These are phyloP conservation scores for Chloropicon primus DNA, from an alignment of 139 green algal species.

Conservation along the genomic window DNA sequence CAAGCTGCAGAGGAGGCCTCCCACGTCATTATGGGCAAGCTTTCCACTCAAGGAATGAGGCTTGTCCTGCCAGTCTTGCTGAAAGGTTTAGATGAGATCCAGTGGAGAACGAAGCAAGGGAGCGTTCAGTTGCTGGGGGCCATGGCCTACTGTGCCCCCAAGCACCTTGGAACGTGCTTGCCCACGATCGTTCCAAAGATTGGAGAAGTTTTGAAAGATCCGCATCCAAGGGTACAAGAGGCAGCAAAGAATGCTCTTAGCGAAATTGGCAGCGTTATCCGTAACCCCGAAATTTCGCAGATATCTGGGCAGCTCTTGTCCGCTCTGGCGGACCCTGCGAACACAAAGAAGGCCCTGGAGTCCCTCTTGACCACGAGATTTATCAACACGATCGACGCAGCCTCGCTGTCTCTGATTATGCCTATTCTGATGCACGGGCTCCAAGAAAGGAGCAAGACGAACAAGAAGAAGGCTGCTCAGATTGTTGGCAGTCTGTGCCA, in stretches of 20 bases:
- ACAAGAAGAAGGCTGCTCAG: slow-evolving; percentile 80
- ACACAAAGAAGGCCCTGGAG: slow-evolving; percentile 50
- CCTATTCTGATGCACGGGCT: slow-evolving; percentile 75
- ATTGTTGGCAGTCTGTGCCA: slow-evolving; percentile 89
- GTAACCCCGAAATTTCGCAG: slow-evolving; percentile 78
- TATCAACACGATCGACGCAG: slow-evolving; percentile 86
- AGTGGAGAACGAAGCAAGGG: slow-evolving; percentile 92
- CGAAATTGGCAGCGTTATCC: slow-evolving; percentile 84
- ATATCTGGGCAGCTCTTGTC: slow-evolving; percentile 69
- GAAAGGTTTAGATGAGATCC: slow-evolving; percentile 58
- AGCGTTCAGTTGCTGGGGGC: slow-evolving; percentile 78
- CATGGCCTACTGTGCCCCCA: slow-evolving; percentile 91
- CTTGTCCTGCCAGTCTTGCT: slow-evolving; percentile 86
- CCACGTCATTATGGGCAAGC: slow-evolving; percentile 82
- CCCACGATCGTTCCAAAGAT: slow-evolving; percentile 84
- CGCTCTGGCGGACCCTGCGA: slow-evolving; percentile 71
- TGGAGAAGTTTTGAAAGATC: slow-evolving; percentile 21
- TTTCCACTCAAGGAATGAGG: slow-evolving; percentile 82
- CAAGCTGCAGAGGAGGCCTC: slow-evolving; percentile 61
- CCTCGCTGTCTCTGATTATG: slow-evolving; percentile 85
- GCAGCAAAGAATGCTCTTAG: slow-evolving; percentile 65
- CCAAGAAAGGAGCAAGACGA: slow-evolving; percentile 71
- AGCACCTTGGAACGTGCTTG: slow-evolving; percentile 81
- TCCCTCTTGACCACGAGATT: slow-evolving; percentile 80
- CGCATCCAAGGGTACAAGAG: slow-evolving; percentile 38